Evolutionary conservation across 352 stramenopile genomes (phyloP).

Genomic region (Phytophthora multivora): DNA sequence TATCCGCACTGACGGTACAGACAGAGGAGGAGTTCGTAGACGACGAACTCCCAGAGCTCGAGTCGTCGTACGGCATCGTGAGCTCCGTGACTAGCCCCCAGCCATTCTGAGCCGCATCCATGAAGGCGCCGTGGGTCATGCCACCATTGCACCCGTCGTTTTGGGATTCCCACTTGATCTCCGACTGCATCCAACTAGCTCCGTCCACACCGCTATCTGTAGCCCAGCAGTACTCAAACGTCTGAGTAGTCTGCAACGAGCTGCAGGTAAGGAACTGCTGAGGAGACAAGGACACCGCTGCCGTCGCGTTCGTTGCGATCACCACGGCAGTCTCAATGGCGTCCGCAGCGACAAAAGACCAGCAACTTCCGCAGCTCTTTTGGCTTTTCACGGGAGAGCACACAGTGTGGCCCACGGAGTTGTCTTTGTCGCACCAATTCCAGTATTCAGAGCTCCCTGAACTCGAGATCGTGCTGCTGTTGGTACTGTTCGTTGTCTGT

Average conservation of each 20-base stretch:
- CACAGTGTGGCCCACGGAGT: constrained; percentile 60
- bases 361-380: constrained; percentile 81
- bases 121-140: constrained; percentile 84
- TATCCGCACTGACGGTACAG: constrained; percentile 40
- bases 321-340: constrained; percentile 81
- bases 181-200: constrained; percentile 61
- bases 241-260: constrained; percentile 63
- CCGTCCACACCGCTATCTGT: constrained; percentile 46
- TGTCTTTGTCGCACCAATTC: constrained; percentile 77
- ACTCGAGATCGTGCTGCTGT: constrained; percentile 26
- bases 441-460: constrained; percentile 38
- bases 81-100: constrained; percentile 73
- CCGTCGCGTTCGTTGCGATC: constrained; percentile 59
- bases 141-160: constrained; percentile 82
- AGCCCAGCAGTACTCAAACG: constrained; percentile 83
- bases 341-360: constrained; percentile 80
- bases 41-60: constrained; percentile 30
- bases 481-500: constrained; percentile 29
- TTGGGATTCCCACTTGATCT: constrained; percentile 78
- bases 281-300: constrained; percentile 68
- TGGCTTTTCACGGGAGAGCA: constrained; percentile 82
- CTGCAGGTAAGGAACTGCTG: constrained; percentile 84
- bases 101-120: constrained; percentile 67
- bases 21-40: constrained; percentile 32
- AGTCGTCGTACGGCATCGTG: constrained; percentile 78